Evolutionary conservation across 805 yeast species (phyloP).

Genomic region (Candida ipomoeae): DNA sequence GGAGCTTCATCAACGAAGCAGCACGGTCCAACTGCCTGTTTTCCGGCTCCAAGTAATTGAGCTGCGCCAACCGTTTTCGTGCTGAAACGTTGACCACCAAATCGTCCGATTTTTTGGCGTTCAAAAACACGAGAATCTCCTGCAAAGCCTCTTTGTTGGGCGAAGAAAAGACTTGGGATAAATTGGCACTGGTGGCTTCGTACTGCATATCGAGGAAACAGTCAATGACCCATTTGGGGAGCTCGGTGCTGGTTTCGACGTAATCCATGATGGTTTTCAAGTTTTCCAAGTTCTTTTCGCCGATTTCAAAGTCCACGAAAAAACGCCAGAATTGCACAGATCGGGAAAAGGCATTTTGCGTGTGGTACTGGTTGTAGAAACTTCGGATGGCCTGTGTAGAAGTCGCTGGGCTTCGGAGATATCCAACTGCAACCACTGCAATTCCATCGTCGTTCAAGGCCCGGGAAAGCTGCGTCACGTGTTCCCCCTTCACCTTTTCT

Average conservation of each 20-base stretch:
- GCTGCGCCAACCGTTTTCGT: conserved; percentile 19
- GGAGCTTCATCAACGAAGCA: conserved; percentile 20
- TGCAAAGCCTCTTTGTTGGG: conserved; percentile 15
- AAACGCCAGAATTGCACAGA: conserved; percentile 54
- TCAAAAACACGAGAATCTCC: conserved; percentile 13
- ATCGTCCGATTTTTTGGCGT: conserved; percentile 25
- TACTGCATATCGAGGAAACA: conserved; percentile 30
- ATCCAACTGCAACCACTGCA: conserved; percentile 23
- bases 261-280: conserved; percentile 43
- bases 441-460: conserved; percentile 41
- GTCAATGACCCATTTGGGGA: conserved; percentile 49
- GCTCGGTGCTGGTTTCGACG: conserved; percentile 40
- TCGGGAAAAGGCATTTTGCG: conserved; percentile 29
- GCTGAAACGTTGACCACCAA: conserved; percentile 25
- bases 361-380: conserved; percentile 28
- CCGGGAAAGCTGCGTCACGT: conserved; percentile 18
- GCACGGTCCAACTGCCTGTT: conserved; percentile 9
- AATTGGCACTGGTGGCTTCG: conserved; percentile 20
- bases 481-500: background rate
- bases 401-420: conserved; percentile 30
- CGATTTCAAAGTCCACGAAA: conserved; percentile 49
- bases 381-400: conserved; percentile 13
- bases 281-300: conserved; percentile 41
- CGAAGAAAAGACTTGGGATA: conserved; percentile 16
- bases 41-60: conserved; percentile 17